These are phyloP conservation scores for Paxillus ammoniavirescens DNA, from an alignment of 768 basidiomycete genomes.

Conservation along the genomic window DNA sequence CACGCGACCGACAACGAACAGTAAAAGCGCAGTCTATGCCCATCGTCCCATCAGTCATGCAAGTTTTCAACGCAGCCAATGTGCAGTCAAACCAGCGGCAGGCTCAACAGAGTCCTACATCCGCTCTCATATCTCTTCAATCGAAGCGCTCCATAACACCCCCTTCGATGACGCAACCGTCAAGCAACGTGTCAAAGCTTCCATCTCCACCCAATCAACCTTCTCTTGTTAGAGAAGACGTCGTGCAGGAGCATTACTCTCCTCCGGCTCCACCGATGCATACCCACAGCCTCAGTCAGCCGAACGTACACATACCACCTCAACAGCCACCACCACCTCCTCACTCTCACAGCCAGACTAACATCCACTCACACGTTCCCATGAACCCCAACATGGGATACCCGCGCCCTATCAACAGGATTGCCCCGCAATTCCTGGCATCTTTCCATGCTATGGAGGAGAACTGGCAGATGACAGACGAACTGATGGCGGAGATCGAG, in stretches of 20 bases:
- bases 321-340: conserved; percentile 42
- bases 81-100: conserved; percentile 38
- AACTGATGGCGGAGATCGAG: conserved; percentile 71
- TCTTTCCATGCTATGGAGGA: conserved; percentile 56
- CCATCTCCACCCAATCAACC: conserved; percentile 24
- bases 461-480: conserved; percentile 66
- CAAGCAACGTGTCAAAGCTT: conserved; percentile 33
- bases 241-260: conserved; percentile 40
- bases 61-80: conserved; percentile 44
- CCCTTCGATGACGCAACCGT: conserved; percentile 30
- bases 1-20: conserved; percentile 49
- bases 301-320: conserved; percentile 31
- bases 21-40: conserved; percentile 63
- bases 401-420: conserved; percentile 63
- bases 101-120: conserved; percentile 34
- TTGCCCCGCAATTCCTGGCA: conserved; percentile 52
- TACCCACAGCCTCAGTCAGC: conserved; percentile 30
- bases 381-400: conserved; percentile 45
- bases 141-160: conserved; percentile 34
- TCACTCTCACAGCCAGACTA: conserved; percentile 29
- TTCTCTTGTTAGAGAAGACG: conserved; percentile 31
- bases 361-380: conserved; percentile 28
- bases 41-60: conserved; percentile 55
- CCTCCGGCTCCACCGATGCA: conserved; percentile 40
- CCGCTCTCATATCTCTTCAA: conserved; percentile 32